phyloP scores from a whole-genome alignment of 345 rosid genomes.

The Citropsis articulata region DNA sequence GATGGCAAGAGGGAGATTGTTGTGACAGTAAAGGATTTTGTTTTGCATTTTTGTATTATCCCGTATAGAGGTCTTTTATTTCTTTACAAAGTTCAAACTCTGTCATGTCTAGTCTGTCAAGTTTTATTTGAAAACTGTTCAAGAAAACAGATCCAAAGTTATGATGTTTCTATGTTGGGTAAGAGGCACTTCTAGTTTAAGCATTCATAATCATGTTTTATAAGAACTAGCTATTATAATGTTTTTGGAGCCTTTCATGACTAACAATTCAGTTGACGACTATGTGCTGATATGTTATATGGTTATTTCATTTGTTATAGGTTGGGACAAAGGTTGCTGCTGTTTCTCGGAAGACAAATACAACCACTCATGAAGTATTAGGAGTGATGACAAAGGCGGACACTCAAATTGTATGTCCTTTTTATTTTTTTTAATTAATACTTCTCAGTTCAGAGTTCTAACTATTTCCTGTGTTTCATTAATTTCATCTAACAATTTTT shows the following conservation, averaged over 20 bases:
- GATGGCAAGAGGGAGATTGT: neutral
- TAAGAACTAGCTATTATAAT: neutral
- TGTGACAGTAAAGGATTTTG: neutral
- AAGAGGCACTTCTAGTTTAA: neutral
- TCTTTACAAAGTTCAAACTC: neutral
- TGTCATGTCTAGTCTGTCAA: neutral
- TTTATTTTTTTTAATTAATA: neutral
- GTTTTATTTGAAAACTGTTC: neutral
- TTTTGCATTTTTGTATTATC: neutral
- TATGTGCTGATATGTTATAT: neutral
- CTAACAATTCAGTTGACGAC: neutral
- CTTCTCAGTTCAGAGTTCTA: neutral
- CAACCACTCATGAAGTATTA: slow-evolving; percentile 89
- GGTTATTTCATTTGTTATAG: slow-evolving; percentile 29
- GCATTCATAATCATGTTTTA: neutral
- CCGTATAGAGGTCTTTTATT: neutral
- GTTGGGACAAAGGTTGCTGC: slow-evolving; percentile 95
- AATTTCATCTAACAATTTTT: neutral
- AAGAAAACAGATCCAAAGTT: neutral
- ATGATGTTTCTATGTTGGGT: neutral
- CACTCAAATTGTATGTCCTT: slow-evolving; percentile 70
- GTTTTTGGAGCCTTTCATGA: neutral
- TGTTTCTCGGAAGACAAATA: slow-evolving; percentile 92
- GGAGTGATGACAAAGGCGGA: slow-evolving; percentile 83
- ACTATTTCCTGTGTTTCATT: neutral